These are phyloP conservation scores for Leishmania major DNA, from an alignment of 208 protist species.

Conservation along the genomic window DNA sequence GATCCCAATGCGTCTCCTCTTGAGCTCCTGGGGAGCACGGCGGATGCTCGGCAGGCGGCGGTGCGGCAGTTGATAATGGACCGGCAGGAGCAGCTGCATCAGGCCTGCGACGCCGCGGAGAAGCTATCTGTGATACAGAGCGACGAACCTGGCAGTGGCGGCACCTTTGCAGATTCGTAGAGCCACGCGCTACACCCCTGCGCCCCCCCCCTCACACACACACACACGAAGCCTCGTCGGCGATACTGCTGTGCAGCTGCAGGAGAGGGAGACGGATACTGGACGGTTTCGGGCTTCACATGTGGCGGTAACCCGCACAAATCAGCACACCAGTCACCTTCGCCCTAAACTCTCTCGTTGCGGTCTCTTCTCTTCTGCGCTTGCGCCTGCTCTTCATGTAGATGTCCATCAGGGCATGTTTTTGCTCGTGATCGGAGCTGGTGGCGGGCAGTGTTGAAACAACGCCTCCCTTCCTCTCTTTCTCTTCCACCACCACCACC, in stretches of 20 bases:
- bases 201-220: not conserved
- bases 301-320: not conserved
- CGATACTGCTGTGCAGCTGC: not conserved
- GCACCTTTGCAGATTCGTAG: conserved; percentile 4
- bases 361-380: not conserved
- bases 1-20: conserved; percentile 40
- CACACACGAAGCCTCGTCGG: not conserved
- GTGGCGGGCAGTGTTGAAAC: not conserved
- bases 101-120: conserved; percentile 30
- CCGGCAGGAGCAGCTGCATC: conserved; percentile 36
- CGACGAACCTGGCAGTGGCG: not conserved
- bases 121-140: conserved; percentile 15
- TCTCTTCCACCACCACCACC: not conserved
- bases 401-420: not conserved
- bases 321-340: not conserved
- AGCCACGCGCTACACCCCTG: not conserved
- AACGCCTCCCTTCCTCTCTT: not conserved
- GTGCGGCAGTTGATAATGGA: conserved; percentile 34
- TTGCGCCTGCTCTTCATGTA: not conserved
- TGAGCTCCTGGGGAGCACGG: conserved; percentile 32
- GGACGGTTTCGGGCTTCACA: not conserved
- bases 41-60: conserved; percentile 14
- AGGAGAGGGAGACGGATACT: not conserved
- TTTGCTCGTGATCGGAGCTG: conserved; percentile 2
- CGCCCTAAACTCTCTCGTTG: not conserved